A percentile compares a stretch with the other conserved stretches of the same genome.
Evolutionary conservation across 495 filamentous ascomycete genomes (phyloP).

Genomic region (Astrothelium subdiscretum): DNA sequence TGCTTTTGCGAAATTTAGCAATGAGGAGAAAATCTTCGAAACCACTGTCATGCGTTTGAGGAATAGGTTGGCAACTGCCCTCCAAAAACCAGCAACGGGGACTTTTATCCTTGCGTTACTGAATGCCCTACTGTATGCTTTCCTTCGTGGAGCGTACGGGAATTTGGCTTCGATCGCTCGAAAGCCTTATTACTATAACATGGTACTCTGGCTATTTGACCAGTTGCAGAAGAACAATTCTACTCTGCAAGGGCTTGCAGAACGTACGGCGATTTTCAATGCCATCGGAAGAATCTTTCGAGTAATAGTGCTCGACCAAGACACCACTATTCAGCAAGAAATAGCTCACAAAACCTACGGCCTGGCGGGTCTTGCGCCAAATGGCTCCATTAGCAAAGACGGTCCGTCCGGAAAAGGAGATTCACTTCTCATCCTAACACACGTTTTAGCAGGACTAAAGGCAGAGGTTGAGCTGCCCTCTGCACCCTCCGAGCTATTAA

Average conservation of each 20-base stretch:
- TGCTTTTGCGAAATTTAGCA: constrained; percentile 54
- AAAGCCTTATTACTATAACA: neutral
- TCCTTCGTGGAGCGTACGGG: constrained; percentile 20
- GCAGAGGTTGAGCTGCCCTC: constrained; percentile 27
- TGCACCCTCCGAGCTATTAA: constrained; percentile 5
- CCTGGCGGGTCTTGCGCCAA: constrained; percentile 21
- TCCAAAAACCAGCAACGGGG: constrained; percentile 38
- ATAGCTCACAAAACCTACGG: constrained; percentile 46
- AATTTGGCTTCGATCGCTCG: neutral
- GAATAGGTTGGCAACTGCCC: constrained; percentile 52
- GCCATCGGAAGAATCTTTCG: constrained; percentile 53
- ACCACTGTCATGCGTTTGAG: constrained; percentile 56
- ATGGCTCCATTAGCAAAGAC: constrained; percentile 10
- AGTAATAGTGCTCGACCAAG: constrained; percentile 45
- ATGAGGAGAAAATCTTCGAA: constrained; percentile 54
- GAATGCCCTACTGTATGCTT: constrained; percentile 52
- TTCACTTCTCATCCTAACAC: constrained; percentile 47
- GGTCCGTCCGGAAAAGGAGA: neutral
- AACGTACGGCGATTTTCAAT: constrained; percentile 45
- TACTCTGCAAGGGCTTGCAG: constrained; percentile 19
- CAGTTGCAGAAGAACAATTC: neutral
- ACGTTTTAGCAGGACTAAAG: constrained; percentile 47
- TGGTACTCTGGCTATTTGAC: neutral
- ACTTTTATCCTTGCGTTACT: constrained; percentile 50
- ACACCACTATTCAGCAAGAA: constrained; percentile 40